Percentiles rank a stretch among this genome's conserved stretches.
These are phyloP conservation scores for Aaosphaeria pasadenensis DNA, from an alignment of 2,329 filamentous ascomycete genomes.

Conservation along the genomic window DNA sequence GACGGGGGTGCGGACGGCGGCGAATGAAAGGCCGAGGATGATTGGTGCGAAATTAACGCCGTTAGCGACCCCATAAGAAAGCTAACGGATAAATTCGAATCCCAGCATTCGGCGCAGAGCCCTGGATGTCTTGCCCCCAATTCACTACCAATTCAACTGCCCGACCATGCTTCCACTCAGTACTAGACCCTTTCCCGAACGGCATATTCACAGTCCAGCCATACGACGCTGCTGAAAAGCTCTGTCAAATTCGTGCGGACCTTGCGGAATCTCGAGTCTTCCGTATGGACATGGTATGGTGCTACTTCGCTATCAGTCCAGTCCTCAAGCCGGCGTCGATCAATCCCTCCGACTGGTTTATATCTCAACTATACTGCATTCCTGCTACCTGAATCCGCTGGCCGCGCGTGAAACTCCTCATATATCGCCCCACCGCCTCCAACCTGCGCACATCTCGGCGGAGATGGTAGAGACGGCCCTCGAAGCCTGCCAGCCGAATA, in stretches of 20 bases:
- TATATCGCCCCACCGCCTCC: slow-evolving; percentile 6
- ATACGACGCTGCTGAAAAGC: slow-evolving; percentile 30
- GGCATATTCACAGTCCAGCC: slow-evolving; percentile 39
- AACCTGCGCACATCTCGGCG: slow-evolving; percentile 21
- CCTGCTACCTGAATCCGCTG: slow-evolving; percentile 5
- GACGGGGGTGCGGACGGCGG: slow-evolving; percentile 1
- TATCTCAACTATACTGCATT: slow-evolving; percentile 21
- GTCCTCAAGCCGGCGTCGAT: slow-evolving; percentile 28
- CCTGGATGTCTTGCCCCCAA: slow-evolving; percentile 11
- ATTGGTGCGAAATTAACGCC: slow-evolving; percentile 31
- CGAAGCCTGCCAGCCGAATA: slow-evolving; percentile 31
- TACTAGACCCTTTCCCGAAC: slow-evolving; percentile 21
- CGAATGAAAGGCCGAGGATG: slow-evolving; percentile 1
- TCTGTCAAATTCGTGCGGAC: slow-evolving; percentile 22
- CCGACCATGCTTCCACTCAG: slow-evolving; percentile 9
- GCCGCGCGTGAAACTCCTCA: neutral
- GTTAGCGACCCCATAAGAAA: slow-evolving; percentile 8
- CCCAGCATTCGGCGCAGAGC: slow-evolving; percentile 20
- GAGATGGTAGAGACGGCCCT: slow-evolving; percentile 36
- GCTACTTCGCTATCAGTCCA: slow-evolving; percentile 32
- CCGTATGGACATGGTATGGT: slow-evolving; percentile 27
- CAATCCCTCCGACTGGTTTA: slow-evolving; percentile 25
- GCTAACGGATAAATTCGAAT: slow-evolving; percentile 29
- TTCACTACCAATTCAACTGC: slow-evolving; percentile 20
- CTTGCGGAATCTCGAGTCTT: slow-evolving; percentile 31